Evolutionary conservation across 345 rosid genomes (phyloP), one percentile per base, ranked within the genome.

Genomic region (Citrus hindsii): DNA sequence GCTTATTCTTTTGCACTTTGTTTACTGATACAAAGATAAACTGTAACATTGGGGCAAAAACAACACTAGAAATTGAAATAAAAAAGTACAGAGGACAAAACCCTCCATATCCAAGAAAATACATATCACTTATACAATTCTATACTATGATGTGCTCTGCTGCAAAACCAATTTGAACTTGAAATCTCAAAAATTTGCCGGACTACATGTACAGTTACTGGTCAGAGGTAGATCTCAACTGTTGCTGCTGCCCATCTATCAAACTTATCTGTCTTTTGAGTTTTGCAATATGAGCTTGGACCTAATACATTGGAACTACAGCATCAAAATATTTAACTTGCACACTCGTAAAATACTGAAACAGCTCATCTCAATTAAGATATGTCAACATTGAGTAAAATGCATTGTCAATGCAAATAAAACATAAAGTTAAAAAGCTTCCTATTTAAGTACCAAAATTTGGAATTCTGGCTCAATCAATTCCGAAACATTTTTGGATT

Each of bases 201-300:
- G 51, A 55, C 66, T 42, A 65, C 21, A 38, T 32, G 77, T 58
- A 71, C 24, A 74, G 67, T 90, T 85, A 91, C 77, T 85, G 91
- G 40, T 88, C 90, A 37, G 91, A 85, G 5, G 89, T 56, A 69
- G 93, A 74, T 84, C 85, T 91, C 73, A 87, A 67, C 13, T 86
- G 90, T 76, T 88, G 94, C 75, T 89, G 86, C 87, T 86, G 91
- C 78, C 93, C 93, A 69, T 92, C 95, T 61, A 91, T 76, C 85
- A 87, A 28, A 78, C 85, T 90, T 84, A 87, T 86, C 76, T 92
- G 92, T 78, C 89, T 79, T 83, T 84, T 88, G 58, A 88, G 86
- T 81, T 89, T 92, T 18, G 89, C 89, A 68, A 91, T 92, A 87
- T 92, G 92, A 71, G 89, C 86, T 91, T 88, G 92, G 75, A 92